Base-by-base conservation (phyloP, 768 basidiomycete genomes). In the Ramaria rubella region DNA sequence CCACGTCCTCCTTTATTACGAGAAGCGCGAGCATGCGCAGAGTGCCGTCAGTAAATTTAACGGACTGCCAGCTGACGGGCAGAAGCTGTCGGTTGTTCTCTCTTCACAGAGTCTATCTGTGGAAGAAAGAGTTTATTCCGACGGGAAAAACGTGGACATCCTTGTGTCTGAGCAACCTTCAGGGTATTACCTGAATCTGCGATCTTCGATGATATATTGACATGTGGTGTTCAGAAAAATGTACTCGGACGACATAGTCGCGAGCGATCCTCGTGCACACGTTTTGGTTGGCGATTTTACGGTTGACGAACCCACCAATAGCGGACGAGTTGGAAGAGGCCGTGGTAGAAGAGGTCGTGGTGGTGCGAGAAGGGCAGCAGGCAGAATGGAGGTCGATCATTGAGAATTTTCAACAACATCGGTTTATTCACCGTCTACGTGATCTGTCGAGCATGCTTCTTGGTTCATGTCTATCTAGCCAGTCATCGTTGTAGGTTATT, bases 21-120 rank as follows among this genome's bases (percentile, higher is more conserved):
- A 88, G 65, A 72, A 75, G 19, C 70, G 82, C 0, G 65, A 75
- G 0, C 76, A 83, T 42, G 91, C 90, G 0, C 71, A 78, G 9
- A 75, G 78, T 7, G 86, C 90, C 6, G 82, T 93, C 5, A 67
- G 77, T 62, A 85, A 85, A 64, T 94, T 90, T 68, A 71, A 94
- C 70, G 83, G 82, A 31, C 86, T 88, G 58, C 83, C 85, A 19
- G 91, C 91, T 2, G 91, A 94, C 58, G 91, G 90, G 1, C 85
- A 85, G 59, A 56, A 56, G 44, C 55, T 56, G 21, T 5, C 27
- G 6, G 55, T 56, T 31, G 40, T 15, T 15, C 27, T 56, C 19
- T 15, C 31, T 46, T 33, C 55, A 14, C 24, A 27, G 46, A 30
- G 17, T 14, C 21, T 27, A n/a, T 36, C 29, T 11, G 17, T 56